A percentile compares a stretch with the other conserved stretches of the same genome.
phyloP scores from a whole-genome alignment of 352 stramenopile genomes.

The Poterioochromonas sp. region DNA sequence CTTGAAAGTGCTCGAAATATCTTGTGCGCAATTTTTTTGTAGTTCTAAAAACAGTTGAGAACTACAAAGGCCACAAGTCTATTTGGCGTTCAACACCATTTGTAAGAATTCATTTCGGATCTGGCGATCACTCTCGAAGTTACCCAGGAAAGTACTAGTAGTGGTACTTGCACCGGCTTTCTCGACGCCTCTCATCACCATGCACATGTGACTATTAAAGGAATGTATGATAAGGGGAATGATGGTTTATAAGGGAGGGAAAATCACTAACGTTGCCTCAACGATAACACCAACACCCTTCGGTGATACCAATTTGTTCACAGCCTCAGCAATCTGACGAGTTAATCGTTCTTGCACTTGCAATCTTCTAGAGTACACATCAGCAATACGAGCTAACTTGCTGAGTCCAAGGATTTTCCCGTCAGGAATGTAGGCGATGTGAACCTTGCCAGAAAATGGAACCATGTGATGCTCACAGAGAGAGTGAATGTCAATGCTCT shows the following conservation, averaged over 20 bases:
- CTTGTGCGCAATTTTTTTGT: too few species aligned
- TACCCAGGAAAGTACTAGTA: conserved; percentile 89
- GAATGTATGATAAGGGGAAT: neutral
- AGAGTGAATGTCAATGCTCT: conserved; percentile 96
- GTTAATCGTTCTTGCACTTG: conserved; percentile 99
- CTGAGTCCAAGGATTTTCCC: conserved; percentile 92
- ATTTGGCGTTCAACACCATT: conserved; percentile 52
- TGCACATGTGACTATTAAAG: conserved; percentile 92
- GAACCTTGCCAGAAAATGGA: conserved; percentile 92
- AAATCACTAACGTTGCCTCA: conserved; percentile 59
- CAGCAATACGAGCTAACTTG: conserved; percentile 94
- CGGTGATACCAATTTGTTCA: conserved; percentile 90
- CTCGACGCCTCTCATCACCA: conserved; percentile 97
- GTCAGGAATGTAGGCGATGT: conserved; percentile 86
- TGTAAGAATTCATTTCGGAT: conserved; percentile 72
- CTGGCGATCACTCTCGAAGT: conserved; percentile 84
- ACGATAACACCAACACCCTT: conserved; percentile 96
- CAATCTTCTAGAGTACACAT: conserved; percentile 88
- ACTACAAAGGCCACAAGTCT: too few species aligned
- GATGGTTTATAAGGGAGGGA: conserved; percentile 5
- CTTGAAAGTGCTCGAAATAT: too few species aligned
- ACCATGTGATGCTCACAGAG: conserved; percentile 99
- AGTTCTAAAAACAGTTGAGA: too few species aligned
- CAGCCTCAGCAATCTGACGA: conserved; percentile 93
- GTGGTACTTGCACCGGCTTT: conserved; percentile 90